Base-by-base conservation (phyloP, 2,329 filamentous ascomycete species). In the Stachybotrys chartarum region DNA sequence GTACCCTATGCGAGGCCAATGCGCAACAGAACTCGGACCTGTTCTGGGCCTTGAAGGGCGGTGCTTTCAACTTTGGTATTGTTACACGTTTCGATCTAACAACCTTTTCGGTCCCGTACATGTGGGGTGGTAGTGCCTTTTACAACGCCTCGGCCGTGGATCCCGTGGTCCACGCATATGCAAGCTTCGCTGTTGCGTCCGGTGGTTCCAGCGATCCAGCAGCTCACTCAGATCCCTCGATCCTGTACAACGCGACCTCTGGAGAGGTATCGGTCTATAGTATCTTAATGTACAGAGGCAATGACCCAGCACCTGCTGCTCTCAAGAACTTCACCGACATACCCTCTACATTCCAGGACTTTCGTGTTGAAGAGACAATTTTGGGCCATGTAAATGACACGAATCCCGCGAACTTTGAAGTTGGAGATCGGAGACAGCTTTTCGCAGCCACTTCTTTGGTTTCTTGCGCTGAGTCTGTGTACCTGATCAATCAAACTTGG, bases 1-100 rank as follows among this genome's bases (percentile, higher is more conserved):
- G 76, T 3, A 55, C 59, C 1, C 65, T 78, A 8, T 60, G 77
- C 5, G 68, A 71, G 6, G 75, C 71, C 3, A 74, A 68, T 16
- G 59, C 60, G 1, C 56, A 66, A 4, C 63, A 67, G 1, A 66
- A 77, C 57, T 49, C 63, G 0, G 68, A 72, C 52, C 63, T 74
- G 1, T 72, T 68, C 60, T 67, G 67, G 62, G 68, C 67, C 0
- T 57, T 73, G 8, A 69, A 69, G 30, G 71, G 71, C 16, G 70
- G 70, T 18, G 62, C 60, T 2, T 68, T 61, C 54, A 71, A 71
- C 55, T 70, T 73, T 46, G 71, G 68, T 16, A 64, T 73, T 16
- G 69, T 72, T 14, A 71, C 69, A 1, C 62, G 65, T 8, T 66
- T 70, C 52, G 64, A 64, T 8, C 61, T 68, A 10, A 55, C 57